Percentiles rank a stretch among this genome's conserved stretches.
phyloP scores from a whole-genome alignment of 2,329 filamentous ascomycete genomes.

The Reticulascus tulasneorum region DNA sequence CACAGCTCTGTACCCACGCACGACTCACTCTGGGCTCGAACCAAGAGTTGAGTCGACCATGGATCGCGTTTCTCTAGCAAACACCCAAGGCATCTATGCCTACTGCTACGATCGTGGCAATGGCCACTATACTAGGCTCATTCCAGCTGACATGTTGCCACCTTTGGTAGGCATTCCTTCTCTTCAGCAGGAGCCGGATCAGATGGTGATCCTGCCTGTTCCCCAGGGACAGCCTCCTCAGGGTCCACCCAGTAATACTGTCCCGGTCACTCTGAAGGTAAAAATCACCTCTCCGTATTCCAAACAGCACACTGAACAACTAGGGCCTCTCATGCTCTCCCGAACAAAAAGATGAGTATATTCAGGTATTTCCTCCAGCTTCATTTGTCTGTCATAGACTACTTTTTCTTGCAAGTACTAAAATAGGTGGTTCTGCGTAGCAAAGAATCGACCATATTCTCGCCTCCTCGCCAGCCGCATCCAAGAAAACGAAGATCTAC shows the following conservation, averaged over 20 bases:
- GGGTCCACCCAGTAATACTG: slow-evolving; percentile 30
- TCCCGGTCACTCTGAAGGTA: slow-evolving; percentile 34
- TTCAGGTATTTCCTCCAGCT: slow-evolving; percentile 25
- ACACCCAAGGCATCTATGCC: slow-evolving; percentile 31
- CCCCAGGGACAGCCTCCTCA: slow-evolving; percentile 32
- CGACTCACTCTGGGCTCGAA: too few species aligned
- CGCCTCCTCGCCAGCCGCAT: slow-evolving; percentile 26
- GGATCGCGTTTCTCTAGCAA: too few species aligned
- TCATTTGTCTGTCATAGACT: not conserved
- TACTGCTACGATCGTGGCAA: slow-evolving; percentile 53
- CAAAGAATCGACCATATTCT: slow-evolving; percentile 25
- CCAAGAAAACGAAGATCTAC: slow-evolving; percentile 62
- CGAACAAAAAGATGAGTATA: slow-evolving; percentile 21
- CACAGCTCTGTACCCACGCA: too few species aligned
- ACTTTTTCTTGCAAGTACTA: not conserved
- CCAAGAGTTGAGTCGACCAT: too few species aligned
- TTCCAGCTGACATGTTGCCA: slow-evolving; percentile 52
- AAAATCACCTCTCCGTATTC: slow-evolving; percentile 14
- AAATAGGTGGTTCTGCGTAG: slow-evolving; percentile 14
- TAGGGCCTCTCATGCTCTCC: slow-evolving; percentile 18
- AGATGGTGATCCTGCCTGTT: slow-evolving; percentile 45
- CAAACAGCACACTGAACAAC: slow-evolving; percentile 21
- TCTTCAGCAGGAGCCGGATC: slow-evolving; percentile 30
- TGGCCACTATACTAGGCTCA: slow-evolving; percentile 49
- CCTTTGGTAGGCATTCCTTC: slow-evolving; percentile 38